phyloP scores from a whole-genome alignment of 1,284 basidiomycete genomes.

The Trametes pubescens region DNA sequence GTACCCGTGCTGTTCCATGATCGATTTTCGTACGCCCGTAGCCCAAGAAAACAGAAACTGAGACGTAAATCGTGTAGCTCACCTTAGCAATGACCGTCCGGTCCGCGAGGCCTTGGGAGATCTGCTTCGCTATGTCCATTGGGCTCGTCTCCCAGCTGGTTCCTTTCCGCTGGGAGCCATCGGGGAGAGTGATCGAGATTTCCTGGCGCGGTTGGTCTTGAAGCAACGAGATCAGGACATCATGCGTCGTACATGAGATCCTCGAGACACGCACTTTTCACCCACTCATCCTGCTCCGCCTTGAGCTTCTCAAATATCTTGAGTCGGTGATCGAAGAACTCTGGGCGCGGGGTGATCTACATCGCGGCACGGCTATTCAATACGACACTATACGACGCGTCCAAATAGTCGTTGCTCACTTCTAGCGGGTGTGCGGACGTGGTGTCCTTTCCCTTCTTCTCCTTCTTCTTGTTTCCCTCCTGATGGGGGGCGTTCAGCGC shows the following conservation, averaged over 20 bases:
- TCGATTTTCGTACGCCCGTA: too few species aligned
- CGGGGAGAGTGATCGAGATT: constrained; percentile 88
- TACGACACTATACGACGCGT: not conserved
- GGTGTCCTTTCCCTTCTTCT: constrained; percentile 58
- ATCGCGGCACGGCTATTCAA: not conserved
- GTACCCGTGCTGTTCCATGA: too few species aligned
- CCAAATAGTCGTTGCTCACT: constrained; percentile 47
- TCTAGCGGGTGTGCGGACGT: constrained; percentile 66
- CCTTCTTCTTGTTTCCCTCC: constrained; percentile 55
- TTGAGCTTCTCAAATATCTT: constrained; percentile 92
- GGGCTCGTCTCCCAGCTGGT: constrained; percentile 98
- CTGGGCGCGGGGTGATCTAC: constrained; percentile 85
- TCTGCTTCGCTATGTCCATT: constrained; percentile 88
- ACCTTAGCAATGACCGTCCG: constrained; percentile 94
- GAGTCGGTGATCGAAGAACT: constrained; percentile 90
- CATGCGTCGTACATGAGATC: not conserved
- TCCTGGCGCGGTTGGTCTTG: constrained; percentile 86
- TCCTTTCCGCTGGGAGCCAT: constrained; percentile 86
- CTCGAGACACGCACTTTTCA: constrained; percentile 68
- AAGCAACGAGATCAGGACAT: not conserved
- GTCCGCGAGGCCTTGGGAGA: constrained; percentile 91
- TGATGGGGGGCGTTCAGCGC: constrained; percentile 45
- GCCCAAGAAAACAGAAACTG: too few species aligned
- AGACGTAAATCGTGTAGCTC: too few species aligned
- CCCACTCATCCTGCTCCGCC: constrained; percentile 83